A percentile compares a stretch with the other conserved stretches of the same genome.
phyloP scores from a whole-genome alignment of 2,329 filamentous ascomycete species.

The Penicillium sp. region DNA sequence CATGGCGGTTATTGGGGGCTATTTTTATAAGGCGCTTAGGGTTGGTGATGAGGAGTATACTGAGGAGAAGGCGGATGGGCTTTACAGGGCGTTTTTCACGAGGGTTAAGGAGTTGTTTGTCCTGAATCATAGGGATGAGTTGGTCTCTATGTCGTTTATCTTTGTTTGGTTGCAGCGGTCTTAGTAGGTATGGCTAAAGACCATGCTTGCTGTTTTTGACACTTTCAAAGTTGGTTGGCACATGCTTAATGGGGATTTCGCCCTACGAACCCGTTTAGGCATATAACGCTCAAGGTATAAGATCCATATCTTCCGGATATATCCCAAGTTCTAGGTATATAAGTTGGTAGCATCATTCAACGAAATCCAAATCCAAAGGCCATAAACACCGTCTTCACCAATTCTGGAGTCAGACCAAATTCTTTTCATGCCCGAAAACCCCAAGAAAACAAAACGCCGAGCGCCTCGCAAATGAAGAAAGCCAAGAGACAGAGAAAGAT shows the following conservation, averaged over 20 bases:
- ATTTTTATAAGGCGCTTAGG: neutral
- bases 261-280: too few species aligned
- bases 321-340: neutral
- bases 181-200: neutral
- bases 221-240: neutral
- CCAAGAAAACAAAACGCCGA: constrained; percentile 10
- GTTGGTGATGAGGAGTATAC: neutral
- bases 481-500: neutral
- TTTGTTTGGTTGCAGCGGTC: neutral
- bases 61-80: neutral
- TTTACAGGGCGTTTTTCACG: neutral
- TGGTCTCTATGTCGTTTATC: neutral
- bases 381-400: neutral
- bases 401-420: neutral
- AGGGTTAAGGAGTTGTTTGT: neutral
- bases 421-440: neutral
- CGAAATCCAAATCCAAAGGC: neutral
- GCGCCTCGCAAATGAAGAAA: constrained; percentile 18
- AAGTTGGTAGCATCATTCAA: neutral
- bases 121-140: neutral
- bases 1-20: neutral
- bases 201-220: too few species aligned
- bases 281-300: neutral
- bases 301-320: neutral
- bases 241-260: neutral